These are phyloP conservation scores for Cyclostephanos invisitatus DNA, from an alignment of 108 stramenopile genomes.

Conservation along the genomic window DNA sequence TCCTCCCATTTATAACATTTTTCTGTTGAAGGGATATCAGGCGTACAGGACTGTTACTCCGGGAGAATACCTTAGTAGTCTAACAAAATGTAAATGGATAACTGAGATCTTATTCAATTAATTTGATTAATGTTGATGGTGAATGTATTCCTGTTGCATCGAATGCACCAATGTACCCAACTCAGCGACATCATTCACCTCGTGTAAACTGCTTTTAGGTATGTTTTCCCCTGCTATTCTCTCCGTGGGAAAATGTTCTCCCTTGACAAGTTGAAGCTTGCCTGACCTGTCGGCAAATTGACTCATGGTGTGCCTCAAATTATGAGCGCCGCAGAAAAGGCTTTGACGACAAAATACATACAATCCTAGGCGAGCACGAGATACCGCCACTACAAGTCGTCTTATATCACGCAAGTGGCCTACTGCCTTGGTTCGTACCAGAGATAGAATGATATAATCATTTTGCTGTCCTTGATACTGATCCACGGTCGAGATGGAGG, in stretches of 20 bases:
- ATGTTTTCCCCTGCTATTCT: conserved; percentile 54
- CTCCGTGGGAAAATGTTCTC: conserved; percentile 63
- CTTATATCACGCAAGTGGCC: conserved; percentile 97
- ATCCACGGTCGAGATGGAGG: conserved; percentile 89
- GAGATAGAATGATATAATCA: conserved; percentile 92
- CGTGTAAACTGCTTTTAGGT: conserved; percentile 53
- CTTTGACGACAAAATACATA: conserved; percentile 88
- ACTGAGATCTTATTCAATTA: not conserved
- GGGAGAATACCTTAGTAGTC: no score
- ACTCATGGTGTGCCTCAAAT: conserved; percentile 71
- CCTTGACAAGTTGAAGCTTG: conserved; percentile 74
- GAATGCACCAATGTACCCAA: conserved; percentile 80
- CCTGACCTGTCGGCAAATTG: conserved; percentile 55
- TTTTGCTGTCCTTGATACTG: conserved; percentile 98
- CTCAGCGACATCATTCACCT: conserved; percentile 71
- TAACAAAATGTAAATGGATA: not conserved
- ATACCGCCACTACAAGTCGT: conserved; percentile 95
- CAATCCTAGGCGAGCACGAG: conserved; percentile 94
- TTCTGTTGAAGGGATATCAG: no score
- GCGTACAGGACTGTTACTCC: no score
- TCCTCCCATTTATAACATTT: no score
- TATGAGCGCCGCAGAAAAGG: conserved; percentile 74
- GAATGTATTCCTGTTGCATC: conserved; percentile 63
- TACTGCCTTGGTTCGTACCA: conserved; percentile 91
- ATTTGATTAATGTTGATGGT: not conserved